These are phyloP conservation scores for Fusarium sp. DNA, from an alignment of 2,329 filamentous ascomycete species.

Conservation along the genomic window DNA sequence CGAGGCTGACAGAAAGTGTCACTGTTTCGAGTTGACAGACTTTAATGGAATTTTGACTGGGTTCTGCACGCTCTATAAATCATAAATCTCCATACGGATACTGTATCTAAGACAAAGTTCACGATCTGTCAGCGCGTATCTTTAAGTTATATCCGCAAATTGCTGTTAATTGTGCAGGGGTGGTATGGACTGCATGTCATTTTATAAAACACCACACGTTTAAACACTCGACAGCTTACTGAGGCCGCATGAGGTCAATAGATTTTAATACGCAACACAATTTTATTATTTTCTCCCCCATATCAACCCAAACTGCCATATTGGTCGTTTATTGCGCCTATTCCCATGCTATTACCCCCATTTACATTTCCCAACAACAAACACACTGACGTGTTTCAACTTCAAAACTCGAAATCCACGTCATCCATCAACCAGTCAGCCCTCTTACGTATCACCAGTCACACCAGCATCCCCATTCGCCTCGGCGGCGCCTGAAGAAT, in stretches of 20 bases:
- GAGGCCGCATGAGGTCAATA: background rate
- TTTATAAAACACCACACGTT: background rate
- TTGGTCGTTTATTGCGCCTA: conserved; percentile 28
- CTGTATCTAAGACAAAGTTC: background rate
- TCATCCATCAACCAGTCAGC: conserved; percentile 1
- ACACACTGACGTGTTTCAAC: conserved; percentile 16
- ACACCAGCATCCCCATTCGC: conserved; percentile 16
- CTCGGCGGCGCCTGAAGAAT: conserved; percentile 10
- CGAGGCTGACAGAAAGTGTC: conserved; percentile 10
- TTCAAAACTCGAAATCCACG: conserved; percentile 19
- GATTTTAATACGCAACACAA: background rate
- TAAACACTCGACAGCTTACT: background rate
- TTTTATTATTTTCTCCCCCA: background rate
- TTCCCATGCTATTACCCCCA: conserved; percentile 13
- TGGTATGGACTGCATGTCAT: background rate
- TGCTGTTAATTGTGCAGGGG: background rate
- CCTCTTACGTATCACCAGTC: background rate
- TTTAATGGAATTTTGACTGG: background rate
- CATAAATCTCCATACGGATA: background rate
- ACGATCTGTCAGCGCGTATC: background rate
- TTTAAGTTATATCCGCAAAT: too few relatives aligned
- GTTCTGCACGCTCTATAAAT: background rate
- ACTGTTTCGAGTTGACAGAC: conserved; percentile 23
- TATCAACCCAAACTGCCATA: too few relatives aligned
- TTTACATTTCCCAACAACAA: background rate